Conservation (phyloP, 2,329 filamentous ascomycete species). For the Clarireedia sp. region DNA sequence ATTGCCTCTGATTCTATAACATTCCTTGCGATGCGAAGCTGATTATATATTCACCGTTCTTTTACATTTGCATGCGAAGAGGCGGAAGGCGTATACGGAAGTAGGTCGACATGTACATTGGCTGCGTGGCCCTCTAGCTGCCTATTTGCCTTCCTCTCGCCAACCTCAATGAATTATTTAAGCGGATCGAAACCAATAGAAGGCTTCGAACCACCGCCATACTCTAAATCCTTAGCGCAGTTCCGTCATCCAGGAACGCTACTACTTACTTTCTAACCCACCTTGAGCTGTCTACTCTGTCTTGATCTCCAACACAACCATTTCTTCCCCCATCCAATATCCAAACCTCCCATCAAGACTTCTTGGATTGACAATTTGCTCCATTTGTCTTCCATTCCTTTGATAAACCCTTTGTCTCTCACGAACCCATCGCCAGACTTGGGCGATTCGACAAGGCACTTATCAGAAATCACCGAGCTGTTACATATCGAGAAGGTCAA, state of each 20-base stretch:
- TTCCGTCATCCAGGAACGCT: constrained; percentile 10
- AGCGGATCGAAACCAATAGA: constrained; percentile 10
- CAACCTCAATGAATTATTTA: neutral
- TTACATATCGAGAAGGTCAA: constrained; percentile 3
- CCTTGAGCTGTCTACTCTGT: constrained; percentile 4
- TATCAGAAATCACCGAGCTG: neutral
- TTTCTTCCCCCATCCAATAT: neutral
- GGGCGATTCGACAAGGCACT: neutral
- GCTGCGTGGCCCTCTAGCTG: constrained; percentile 7
- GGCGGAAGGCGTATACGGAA: too few relatives aligned
- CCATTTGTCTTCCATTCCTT: neutral
- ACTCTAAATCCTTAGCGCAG: neutral
- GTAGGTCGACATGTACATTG: neutral
- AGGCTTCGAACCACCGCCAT: neutral
- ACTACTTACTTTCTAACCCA: neutral
- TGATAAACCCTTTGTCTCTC: neutral
- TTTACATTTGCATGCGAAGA: neutral
- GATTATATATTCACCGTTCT: neutral
- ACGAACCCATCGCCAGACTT: neutral
- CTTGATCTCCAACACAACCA: constrained; percentile 6
- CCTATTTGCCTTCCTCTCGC: neutral
- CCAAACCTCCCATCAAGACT: neutral
- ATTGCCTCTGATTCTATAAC: too few relatives aligned
- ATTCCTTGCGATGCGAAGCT: neutral
- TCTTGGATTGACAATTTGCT: neutral